These are phyloP conservation scores for Auricularia sp. DNA, from an alignment of 768 basidiomycete genomes.

Conservation along the genomic window DNA sequence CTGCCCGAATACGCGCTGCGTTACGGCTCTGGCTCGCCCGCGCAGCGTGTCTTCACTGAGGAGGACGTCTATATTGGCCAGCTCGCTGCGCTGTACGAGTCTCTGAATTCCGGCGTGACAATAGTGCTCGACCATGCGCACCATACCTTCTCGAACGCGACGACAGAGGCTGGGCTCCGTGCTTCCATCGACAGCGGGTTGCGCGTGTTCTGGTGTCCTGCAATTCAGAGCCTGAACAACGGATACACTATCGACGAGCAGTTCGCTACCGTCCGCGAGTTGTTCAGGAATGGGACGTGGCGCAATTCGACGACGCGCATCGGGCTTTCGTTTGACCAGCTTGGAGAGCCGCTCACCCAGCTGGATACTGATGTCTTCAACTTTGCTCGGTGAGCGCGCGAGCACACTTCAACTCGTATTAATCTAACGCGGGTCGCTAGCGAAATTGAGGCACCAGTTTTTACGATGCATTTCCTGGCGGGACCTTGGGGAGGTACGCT, in stretches of 20 bases:
- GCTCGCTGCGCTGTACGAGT: conserved; percentile 21
- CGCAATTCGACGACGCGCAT: background rate
- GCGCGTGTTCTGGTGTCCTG: background rate
- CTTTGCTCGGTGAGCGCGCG: background rate
- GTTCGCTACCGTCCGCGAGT: background rate
- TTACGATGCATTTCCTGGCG: background rate
- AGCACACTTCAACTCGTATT: background rate
- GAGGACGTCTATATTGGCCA: conserved; percentile 20
- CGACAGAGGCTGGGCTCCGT: background rate
- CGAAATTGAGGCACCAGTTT: background rate
- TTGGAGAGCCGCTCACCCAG: background rate
- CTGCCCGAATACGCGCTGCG: background rate
- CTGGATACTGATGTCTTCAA: background rate
- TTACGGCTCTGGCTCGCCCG: background rate
- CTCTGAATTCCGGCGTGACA: conserved; percentile 21
- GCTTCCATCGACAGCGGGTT: background rate
- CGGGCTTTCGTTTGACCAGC: background rate
- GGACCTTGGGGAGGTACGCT: background rate
- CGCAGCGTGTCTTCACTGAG: conserved; percentile 11
- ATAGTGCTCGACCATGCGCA: conserved; percentile 25
- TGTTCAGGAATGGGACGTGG: background rate
- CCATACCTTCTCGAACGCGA: background rate
- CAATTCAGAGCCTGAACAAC: background rate
- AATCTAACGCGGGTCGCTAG: background rate
- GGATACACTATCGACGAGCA: background rate